Conservation (phyloP, 495 filamentous ascomycete species). For the Podospora sp. region DNA sequence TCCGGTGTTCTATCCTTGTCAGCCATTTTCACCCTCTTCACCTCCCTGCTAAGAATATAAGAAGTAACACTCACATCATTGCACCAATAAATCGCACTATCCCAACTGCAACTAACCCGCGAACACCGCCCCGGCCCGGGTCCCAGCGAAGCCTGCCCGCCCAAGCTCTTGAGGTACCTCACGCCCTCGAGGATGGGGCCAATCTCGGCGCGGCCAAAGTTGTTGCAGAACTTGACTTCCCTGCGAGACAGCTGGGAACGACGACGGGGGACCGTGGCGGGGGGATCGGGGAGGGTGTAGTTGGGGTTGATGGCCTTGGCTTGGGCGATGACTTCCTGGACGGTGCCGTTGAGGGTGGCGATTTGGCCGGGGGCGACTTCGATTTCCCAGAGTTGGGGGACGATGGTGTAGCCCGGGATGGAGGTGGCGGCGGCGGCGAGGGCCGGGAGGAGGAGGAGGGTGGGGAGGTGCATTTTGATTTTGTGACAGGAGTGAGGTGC, state of each 20-base stretch:
- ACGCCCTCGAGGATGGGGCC: background rate
- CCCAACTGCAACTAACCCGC: background rate
- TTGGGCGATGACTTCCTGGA: constrained; percentile 19
- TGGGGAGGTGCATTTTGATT: constrained; percentile 3
- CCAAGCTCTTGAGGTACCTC: background rate
- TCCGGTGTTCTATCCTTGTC: constrained; percentile 1
- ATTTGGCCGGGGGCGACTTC: constrained; percentile 5
- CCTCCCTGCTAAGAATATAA: background rate
- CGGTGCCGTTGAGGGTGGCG: constrained; percentile 14
- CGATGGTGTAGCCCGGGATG: constrained; percentile 14
- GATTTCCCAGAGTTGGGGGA: constrained; percentile 1
- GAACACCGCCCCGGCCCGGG: constrained; percentile 2
- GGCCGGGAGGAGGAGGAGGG: background rate
- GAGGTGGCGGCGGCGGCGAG: background rate
- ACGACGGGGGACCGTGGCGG: constrained; percentile 19
- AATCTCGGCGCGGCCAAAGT: background rate
- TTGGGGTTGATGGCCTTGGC: constrained; percentile 26
- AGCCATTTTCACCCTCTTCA: background rate
- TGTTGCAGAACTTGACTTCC: constrained; percentile 12
- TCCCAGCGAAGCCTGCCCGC: background rate
- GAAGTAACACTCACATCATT: constrained; percentile 15
- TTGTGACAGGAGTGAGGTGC: no score
- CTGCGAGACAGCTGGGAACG: background rate
- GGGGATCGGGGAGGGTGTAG: constrained; percentile 39
- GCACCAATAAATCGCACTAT: constrained; percentile 9